Base-by-base conservation (phyloP, 1,284 basidiomycete genomes). In the Ganoderma boninense region DNA sequence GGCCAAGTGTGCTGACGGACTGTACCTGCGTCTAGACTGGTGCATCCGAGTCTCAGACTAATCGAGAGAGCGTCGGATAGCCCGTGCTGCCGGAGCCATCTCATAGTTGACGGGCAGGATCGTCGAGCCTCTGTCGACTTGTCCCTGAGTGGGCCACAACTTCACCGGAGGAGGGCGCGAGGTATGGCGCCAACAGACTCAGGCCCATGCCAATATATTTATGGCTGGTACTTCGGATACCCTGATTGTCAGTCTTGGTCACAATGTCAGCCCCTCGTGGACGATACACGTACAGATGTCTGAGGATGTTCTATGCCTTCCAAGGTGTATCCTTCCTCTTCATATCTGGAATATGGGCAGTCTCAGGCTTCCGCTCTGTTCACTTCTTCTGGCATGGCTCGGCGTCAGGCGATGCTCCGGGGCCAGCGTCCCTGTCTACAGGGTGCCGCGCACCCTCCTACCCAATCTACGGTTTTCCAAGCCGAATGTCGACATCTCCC, bases 391-490 rank as follows among this genome's bases (percentile, higher is more conserved):
- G 42, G 62, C 63, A n/a, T 69, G 65, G 57, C 62, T 61, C 20
- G 60, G 44, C 43, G 10, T 67, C 54, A 35, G 49, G 46, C 42
- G 56, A 16, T 56, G 44, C 5, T 65, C 67, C 49, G 54, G 64
- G 16, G 75, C 76, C 66, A 77, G 72, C 46, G 73, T 83, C 14
- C 82, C 82, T 38, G 63, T 84, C 56, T 63, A 65, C 46, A 79
- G 79, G 60, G 77, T 80, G 44, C 72, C 72, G 11, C 76, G 75
- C 40, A 68, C 68, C 32, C 68, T 65, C 38, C 64, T 38, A 18
- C 62, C 68, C 59, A 74, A 52, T 78, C 77, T 78, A 76, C 75
- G 75, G 73, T 74, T 75, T 26, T 62, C 40, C 60, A 62, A 62
- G 23, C 40, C 40, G 29, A 29, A 72, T 65, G 78, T 75, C 54